Evolutionary conservation across 805 yeast species (phyloP).

Genomic region (Cephaloascus fragrans): DNA sequence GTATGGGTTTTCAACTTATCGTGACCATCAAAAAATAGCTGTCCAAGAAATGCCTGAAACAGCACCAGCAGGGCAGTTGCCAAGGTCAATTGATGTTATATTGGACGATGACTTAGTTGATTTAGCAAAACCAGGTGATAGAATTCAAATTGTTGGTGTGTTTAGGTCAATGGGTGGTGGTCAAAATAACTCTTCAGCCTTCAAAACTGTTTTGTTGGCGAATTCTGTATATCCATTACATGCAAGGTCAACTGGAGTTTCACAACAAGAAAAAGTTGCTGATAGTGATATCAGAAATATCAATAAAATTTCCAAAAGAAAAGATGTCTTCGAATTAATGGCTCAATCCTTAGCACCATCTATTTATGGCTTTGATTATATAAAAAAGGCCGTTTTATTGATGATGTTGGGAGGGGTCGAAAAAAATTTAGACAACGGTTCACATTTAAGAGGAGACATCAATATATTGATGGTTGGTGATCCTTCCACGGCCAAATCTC

Average conservation of each 20-base stretch:
- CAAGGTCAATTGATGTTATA: conserved; percentile 86
- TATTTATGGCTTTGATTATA: conserved; percentile 85
- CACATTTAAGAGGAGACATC: conserved; percentile 97
- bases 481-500: conserved; percentile 97
- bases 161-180: conserved; percentile 85
- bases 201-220: conserved; percentile 76
- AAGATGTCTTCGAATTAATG: conserved; percentile 66
- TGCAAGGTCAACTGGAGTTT: conserved; percentile 79
- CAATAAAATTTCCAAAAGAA: conserved; percentile 62
- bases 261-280: conserved; percentile 56
- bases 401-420: conserved; percentile 93
- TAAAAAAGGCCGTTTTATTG: conserved; percentile 82
- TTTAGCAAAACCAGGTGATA: conserved; percentile 87
- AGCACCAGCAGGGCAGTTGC: conserved; percentile 97
- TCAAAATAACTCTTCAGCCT: conserved; percentile 48
- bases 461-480: conserved; percentile 96
- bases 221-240: conserved; percentile 85
- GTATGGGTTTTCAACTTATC: conserved; percentile 84
- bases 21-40: conserved; percentile 89
- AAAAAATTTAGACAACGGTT: conserved; percentile 87
- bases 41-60: conserved; percentile 97
- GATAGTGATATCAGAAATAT: conserved; percentile 83
- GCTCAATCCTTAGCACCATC: conserved; percentile 91
- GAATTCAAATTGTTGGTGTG: conserved; percentile 90
- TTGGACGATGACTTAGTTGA: conserved; percentile 94